A percentile compares a stretch with the other conserved stretches of the same genome.
Conservation (phyloP, 2,329 filamentous ascomycete genomes). For the Coleophoma crateriformis region DNA sequence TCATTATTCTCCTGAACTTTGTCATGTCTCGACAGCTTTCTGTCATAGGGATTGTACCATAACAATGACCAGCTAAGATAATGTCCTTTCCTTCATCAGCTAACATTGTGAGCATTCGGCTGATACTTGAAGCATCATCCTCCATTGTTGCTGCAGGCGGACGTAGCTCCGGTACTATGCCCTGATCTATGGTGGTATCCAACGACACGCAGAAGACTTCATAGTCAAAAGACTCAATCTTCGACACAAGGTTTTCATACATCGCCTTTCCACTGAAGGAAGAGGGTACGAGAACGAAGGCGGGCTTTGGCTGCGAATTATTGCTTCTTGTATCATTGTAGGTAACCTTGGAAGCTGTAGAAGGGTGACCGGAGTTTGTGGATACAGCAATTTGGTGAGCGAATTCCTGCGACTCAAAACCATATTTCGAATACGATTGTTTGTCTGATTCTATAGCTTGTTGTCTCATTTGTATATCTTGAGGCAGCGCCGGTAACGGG, state of each 20-base stretch:
- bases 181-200: not conserved
- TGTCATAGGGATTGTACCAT: constrained; percentile 27
- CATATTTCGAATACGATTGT: too few species aligned
- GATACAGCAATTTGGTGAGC: too few species aligned
- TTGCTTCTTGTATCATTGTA: too few species aligned
- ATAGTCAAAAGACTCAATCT: not conserved
- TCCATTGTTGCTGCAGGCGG: constrained; percentile 16
- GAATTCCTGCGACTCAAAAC: too few species aligned
- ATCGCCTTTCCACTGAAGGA: not conserved
- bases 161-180: not conserved
- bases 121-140: constrained; percentile 30
- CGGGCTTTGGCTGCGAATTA: not conserved
- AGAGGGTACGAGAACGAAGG: constrained; percentile 3
- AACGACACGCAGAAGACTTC: not conserved
- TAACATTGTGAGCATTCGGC: constrained; percentile 18
- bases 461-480: too few species aligned
- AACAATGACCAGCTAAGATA: constrained; percentile 30
- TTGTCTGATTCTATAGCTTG: too few species aligned
- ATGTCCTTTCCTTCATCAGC: constrained; percentile 28
- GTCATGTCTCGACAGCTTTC: constrained; percentile 26
- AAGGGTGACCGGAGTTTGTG: too few species aligned
- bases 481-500: too few species aligned
- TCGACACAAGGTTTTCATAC: not conserved
- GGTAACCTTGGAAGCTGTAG: too few species aligned
- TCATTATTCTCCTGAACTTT: constrained; percentile 25